Base-by-base conservation (phyloP, 1,284 basidiomycete species). In the Thecaphora thlaspeos region DNA sequence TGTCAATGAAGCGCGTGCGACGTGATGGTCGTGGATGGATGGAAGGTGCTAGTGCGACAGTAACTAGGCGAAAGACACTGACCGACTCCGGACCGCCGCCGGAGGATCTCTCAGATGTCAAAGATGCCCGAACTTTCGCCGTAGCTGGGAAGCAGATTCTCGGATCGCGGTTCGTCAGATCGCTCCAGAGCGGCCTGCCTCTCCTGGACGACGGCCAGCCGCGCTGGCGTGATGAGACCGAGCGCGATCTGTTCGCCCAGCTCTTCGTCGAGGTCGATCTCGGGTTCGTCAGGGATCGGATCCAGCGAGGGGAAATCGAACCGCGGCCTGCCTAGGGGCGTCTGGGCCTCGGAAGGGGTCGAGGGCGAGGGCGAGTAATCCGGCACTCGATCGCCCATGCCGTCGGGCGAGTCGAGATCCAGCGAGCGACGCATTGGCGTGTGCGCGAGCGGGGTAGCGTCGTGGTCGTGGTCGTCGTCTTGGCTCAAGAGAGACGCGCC, bases 111-210 rank as follows among this genome's bases (percentile, higher is more conserved):
- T 28, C 15, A 34, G 32, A 34, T 14, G 32, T 34, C 61, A 18
- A 64, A 51, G 41, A 64, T 60, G 32, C 57, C 57, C 32, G 60
- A 60, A 38, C 62, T 65, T 22, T 65, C 62, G 12, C 48, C 53
- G 28, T 65, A 65, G 28, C 58, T 65, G 3, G 62, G 62, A 1
- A 61, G 58, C 2, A 45, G 32, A 8, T 4, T 34, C 32, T 34
- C 32, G 9, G 32, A 17, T 15, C 32, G 9, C 3, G 32, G 15
- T 14, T 11, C 32, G 17, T 4, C 32, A 8, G 32, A 14, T 3
- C 9, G 32, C 10, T 34, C 32, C 10, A 34, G 32, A 15, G 15
- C 15, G 32, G 32, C 11, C 15, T 34, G 32, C 32, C 32, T 34
- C 32, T 34, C 32, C 38, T 40, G 18, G 9, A 40, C 38, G 5